A percentile compares a stretch with the other conserved stretches of the same genome.
Conservation (phyloP, 192 early-diverging fungal species). For the Coemansia sp. region DNA sequence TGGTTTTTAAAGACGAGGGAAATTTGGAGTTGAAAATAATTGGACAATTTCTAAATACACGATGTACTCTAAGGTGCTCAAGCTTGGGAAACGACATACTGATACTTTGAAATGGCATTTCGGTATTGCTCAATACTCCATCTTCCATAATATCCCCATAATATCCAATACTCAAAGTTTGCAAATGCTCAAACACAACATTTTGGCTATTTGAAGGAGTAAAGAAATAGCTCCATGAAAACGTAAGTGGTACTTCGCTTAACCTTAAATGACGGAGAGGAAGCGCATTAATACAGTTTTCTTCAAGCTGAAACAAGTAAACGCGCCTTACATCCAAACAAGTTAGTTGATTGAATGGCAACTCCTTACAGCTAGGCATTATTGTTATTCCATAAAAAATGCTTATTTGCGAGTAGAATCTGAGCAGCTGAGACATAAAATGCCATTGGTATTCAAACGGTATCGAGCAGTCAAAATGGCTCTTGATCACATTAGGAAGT, state of each 20-base stretch:
- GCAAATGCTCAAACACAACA: neutral
- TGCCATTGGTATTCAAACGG: neutral
- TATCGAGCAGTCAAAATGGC: neutral
- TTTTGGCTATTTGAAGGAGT: neutral
- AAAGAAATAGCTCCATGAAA: slow-evolving; percentile 1
- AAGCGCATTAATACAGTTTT: neutral
- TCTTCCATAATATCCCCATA: no score
- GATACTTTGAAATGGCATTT: neutral
- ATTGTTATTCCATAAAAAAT: neutral
- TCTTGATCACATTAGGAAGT: neutral
- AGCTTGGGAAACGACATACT: slow-evolving; percentile 3
- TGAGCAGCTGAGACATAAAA: neutral
- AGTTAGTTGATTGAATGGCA: neutral
- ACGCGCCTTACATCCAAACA: neutral
- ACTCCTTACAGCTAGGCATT: neutral
- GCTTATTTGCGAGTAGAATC: neutral
- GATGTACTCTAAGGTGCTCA: neutral
- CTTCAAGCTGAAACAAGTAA: neutral
- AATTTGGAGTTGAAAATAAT: slow-evolving; percentile 2
- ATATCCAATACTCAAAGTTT: neutral
- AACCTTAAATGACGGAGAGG: neutral
- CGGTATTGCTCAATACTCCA: no score
- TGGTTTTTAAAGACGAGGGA: neutral
- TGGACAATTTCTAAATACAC: slow-evolving; percentile 1
- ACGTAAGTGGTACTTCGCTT: neutral